Evolutionary conservation across 2,329 filamentous ascomycete species (phyloP).

Genomic region (Penicillium griseofulvum): DNA sequence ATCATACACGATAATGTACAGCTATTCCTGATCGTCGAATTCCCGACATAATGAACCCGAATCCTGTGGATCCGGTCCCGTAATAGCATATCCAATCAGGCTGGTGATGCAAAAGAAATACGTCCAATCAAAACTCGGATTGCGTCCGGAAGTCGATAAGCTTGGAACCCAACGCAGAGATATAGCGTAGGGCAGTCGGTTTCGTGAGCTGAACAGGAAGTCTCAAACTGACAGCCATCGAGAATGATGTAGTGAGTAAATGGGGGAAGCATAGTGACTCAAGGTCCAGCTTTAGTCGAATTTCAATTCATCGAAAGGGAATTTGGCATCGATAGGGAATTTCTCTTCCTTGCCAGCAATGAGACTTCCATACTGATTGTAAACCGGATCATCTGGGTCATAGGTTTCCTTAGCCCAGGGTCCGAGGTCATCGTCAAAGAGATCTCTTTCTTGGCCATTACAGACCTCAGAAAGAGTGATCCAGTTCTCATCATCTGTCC

Average conservation of each 20-base stretch:
- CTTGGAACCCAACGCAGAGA: background rate
- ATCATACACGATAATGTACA: slow-evolving; percentile 3
- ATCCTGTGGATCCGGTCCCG: background rate
- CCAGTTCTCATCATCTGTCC: slow-evolving; percentile 53
- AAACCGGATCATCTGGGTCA: slow-evolving; percentile 33
- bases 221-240: background rate
- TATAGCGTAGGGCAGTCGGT: background rate
- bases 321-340: background rate
- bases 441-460: slow-evolving; percentile 41
- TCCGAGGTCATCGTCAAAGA: slow-evolving; percentile 51
- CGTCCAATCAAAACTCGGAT: background rate
- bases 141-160: background rate
- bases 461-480: slow-evolving; percentile 51
- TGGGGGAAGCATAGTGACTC: background rate
- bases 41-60: background rate
- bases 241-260: background rate
- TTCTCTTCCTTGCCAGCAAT: slow-evolving; percentile 35
- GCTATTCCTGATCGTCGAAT: background rate
- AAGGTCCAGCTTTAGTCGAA: background rate
- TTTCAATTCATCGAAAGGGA: background rate
- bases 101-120: background rate
- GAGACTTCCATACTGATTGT: slow-evolving; percentile 40
- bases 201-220: background rate
- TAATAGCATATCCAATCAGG: background rate
- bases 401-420: slow-evolving; percentile 39